Evolutionary conservation across 805 yeast species (phyloP), one percentile per base, ranked within the genome.

Genomic region (Metschnikowia bowlesiae): DNA sequence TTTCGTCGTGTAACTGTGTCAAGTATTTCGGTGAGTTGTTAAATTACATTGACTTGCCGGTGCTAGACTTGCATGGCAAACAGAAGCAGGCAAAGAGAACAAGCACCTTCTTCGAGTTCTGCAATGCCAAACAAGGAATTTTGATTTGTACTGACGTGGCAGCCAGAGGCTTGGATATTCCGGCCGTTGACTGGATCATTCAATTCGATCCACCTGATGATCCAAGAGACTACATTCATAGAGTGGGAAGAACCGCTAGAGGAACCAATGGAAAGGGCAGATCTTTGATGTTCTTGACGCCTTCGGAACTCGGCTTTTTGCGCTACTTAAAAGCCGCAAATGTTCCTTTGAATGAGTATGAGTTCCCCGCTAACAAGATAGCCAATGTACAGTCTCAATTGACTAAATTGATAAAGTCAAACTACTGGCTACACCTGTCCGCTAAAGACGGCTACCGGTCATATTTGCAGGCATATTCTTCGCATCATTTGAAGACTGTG

Each of bases 141-240:
- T 71, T 94, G 62, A 79, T 94, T 49, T 94, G 98, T 74, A 94
- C 99, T 0, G 99, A 94, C 70, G 99, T 94, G 59, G 99, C 99
- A 32, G 99, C 99, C 22, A 85, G 99, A 79, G 99, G 99, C 26
- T 81, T 94, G 58, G 99, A 94, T 75, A 94, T 94, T 60, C 99
- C 99, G 48, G 85, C 95, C 30, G 99, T 94, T 49, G 99, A 95
- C 74, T 94, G 99, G 99, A 94, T 94, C 64, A 87, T 94, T 57
- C 99, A 94, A 76, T 94, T 89, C 65, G 99, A 94, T 69, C 99
- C 99, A 49, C 99, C 99, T 68, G 99, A 94, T 85, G 99, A 94
- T 73, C 99, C 99, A 71, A 84, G 98, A 74, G 98, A 94, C 72
- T 94, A 94, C 69, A 94, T 94, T 60, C 99, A 94, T 74, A 84